Evolutionary conservation across 305 asterid species (phyloP), one percentile per base, ranked within the genome.

Genomic region (Solanum hybrid): DNA sequence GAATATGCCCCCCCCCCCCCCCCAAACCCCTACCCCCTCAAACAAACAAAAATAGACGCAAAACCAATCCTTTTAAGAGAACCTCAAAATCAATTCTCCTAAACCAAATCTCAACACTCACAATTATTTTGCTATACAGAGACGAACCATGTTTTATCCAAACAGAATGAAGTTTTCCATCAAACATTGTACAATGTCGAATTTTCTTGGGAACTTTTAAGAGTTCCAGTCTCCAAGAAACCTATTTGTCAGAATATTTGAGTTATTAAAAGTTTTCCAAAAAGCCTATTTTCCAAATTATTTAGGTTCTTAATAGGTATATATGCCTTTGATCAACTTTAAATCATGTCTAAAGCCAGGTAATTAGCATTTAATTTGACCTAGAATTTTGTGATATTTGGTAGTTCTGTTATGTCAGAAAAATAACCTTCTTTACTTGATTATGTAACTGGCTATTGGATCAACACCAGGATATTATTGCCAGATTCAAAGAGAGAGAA

Each of bases 401-500:
- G 88, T 84, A 51, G 77, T 57, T 57, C 29, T 57, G 41, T 20
- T 57, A 36, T 84, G 88, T 51, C 76, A 24, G 34, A 81, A 81
- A 79, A 36, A 79, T 83, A 27, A 83, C 88, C 88, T 83, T 45
- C 88, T 57, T 85, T 31, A 85, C 41, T 29, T 45, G 57, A 29
- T 29, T 83, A 24, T 34, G 24, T 36, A 51, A 77, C 76, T 86
- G 93, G 90, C 24, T 90, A 26, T 89, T 79, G 82, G 90, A 83
- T 83, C 90, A 90, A 92, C 38, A 93, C 91, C 95, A 97, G 99
- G 99, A 98, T 93, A 96, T 98, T 83, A 94, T 98, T 87, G 91
- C 94, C 90, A 95, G 99, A 95, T 97, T 95, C 90, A 98, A 96
- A 95, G 99, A 97, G 91, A 95, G 99, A 93, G 89, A 89, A 36